Evolutionary conservation across 208 protist genomes (phyloP).

Genomic region (Leishmania lainsoni): DNA sequence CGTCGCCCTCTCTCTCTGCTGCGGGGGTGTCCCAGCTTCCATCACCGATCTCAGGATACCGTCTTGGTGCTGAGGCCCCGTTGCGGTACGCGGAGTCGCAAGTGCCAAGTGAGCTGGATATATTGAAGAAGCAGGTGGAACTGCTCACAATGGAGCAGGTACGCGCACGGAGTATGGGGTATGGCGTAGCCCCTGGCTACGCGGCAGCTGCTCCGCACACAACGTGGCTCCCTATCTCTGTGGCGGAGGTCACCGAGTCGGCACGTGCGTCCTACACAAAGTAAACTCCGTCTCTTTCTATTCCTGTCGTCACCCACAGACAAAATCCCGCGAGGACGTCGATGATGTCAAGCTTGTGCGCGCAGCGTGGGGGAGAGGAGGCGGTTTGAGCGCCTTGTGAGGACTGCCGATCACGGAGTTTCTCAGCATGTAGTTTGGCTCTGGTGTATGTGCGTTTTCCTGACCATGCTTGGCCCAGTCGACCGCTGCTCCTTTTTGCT

Average conservation of each 20-base stretch:
- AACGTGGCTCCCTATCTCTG: neutral
- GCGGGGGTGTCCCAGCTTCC: neutral
- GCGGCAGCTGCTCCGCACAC: neutral
- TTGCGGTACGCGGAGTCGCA: neutral
- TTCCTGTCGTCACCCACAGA: neutral
- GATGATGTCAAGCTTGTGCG: neutral
- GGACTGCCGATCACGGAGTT: neutral
- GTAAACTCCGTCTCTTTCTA: neutral
- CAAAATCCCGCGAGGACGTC: neutral
- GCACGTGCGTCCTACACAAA: neutral
- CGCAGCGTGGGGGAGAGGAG: neutral
- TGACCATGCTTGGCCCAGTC: neutral
- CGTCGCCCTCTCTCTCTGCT: neutral
- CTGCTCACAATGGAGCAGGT: constrained; percentile 54
- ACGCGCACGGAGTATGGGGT: constrained; percentile 28
- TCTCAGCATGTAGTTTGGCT: neutral
- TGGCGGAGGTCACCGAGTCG: neutral
- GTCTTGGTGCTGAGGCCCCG: neutral
- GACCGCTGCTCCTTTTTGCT: neutral
- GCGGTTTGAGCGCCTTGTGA: neutral
- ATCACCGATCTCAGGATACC: neutral
- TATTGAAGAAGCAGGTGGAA: constrained; percentile 55
- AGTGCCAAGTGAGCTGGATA: constrained; percentile 48
- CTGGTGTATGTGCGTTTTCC: neutral
- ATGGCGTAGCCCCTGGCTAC: neutral